Evolutionary conservation across 768 basidiomycete species (phyloP).

Genomic region (Phaffia australis): DNA sequence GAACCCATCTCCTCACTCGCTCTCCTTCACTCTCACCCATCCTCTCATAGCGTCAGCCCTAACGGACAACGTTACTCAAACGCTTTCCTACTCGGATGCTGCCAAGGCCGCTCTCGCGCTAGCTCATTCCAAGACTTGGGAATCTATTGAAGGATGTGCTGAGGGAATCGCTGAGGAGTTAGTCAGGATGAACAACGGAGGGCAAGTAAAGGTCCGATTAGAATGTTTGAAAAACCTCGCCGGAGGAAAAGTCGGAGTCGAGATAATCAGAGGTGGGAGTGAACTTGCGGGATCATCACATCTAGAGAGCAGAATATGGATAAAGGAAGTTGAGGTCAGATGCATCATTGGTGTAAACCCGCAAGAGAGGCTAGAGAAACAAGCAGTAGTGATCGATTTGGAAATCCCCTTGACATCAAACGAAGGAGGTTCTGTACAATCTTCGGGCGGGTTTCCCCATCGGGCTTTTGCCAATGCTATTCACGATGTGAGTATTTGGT

Average conservation of each 20-base stretch:
- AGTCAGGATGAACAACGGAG: slow-evolving; percentile 5
- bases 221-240: slow-evolving; percentile 48
- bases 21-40: slow-evolving; percentile 16
- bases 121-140: slow-evolving; percentile 6
- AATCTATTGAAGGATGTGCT: slow-evolving; percentile 13
- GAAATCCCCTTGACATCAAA: slow-evolving; percentile 6
- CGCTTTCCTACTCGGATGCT: slow-evolving; percentile 24
- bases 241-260: slow-evolving; percentile 43
- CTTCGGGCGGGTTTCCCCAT: slow-evolving; percentile 38
- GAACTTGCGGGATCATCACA: slow-evolving; percentile 31
- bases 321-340: slow-evolving; percentile 46
- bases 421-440: slow-evolving; percentile 32
- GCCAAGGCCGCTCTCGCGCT: slow-evolving; percentile 14
- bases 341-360: slow-evolving; percentile 59
- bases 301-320: slow-evolving; percentile 27
- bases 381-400: slow-evolving; percentile 51
- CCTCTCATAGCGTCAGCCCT: slow-evolving; percentile 8
- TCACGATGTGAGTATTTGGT: slow-evolving; percentile 38
- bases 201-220: slow-evolving; percentile 43
- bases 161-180: neutral
- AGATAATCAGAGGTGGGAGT: slow-evolving; percentile 31
- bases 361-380: slow-evolving; percentile 55
- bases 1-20: slow-evolving; percentile 6
- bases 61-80: slow-evolving; percentile 12
- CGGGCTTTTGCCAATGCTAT: slow-evolving; percentile 40